phyloP scores from a whole-genome alignment of 108 stramenopile genomes.

The Cyclotella sp. region DNA sequence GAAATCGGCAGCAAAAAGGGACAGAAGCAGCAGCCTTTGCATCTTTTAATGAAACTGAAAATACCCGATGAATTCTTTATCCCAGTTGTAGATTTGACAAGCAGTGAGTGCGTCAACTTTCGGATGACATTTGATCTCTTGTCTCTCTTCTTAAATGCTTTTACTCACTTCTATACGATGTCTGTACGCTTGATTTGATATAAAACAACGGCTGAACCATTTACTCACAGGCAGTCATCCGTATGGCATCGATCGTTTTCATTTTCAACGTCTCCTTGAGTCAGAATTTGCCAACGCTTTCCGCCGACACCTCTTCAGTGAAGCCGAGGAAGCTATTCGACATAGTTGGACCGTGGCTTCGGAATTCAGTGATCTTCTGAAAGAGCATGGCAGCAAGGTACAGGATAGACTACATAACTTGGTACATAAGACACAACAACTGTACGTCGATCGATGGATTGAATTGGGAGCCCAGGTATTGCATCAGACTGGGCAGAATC shows the following conservation, averaged over 20 bases:
- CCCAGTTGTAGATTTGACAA: conserved; percentile 31
- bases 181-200: no score
- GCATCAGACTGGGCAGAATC: conserved; percentile 32
- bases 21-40: conserved; percentile 10
- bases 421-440: conserved; percentile 27
- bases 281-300: conserved; percentile 26
- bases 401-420: conserved; percentile 34
- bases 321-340: conserved; percentile 30
- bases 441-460: conserved; percentile 44
- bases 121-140: background rate
- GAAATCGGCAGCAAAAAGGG: background rate
- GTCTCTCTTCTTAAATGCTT: no score
- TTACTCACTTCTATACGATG: no score
- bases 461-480: conserved; percentile 26
- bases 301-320: conserved; percentile 36
- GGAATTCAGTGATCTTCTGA: conserved; percentile 21
- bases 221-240: conserved; percentile 13
- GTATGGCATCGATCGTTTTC: conserved; percentile 41
- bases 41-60: conserved; percentile 19
- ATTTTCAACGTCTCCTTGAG: conserved; percentile 42
- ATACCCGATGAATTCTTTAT: conserved; percentile 40
- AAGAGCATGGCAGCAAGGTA: conserved; percentile 15
- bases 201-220: background rate
- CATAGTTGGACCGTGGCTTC: conserved; percentile 31
- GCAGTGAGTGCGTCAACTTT: conserved; percentile 10